A percentile compares a stretch with the other conserved stretches of the same genome.
These are phyloP conservation scores for Aspergillus nidulans DNA, from an alignment of 495 filamentous ascomycete species.

Conservation along the genomic window DNA sequence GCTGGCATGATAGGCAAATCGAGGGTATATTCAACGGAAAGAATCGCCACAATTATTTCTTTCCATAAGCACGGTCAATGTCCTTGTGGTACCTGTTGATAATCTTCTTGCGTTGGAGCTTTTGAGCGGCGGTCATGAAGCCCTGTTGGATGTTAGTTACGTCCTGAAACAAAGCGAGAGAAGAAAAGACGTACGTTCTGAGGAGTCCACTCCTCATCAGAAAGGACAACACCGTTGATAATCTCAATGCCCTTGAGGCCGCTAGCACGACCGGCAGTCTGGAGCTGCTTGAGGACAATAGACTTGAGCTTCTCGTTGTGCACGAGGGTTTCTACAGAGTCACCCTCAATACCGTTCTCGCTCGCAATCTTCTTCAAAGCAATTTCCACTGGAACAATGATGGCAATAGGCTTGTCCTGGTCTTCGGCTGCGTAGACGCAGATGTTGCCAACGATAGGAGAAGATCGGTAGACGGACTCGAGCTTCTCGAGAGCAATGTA, in stretches of 20 bases:
- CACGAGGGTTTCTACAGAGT: conserved; percentile 69
- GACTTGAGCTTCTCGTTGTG: conserved; percentile 77
- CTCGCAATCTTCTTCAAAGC: conserved; percentile 79
- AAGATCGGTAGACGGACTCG: conserved; percentile 87
- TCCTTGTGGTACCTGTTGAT: conserved; percentile 40
- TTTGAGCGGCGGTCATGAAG: conserved; percentile 52
- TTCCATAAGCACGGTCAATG: conserved; percentile 47
- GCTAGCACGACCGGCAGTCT: conserved; percentile 66
- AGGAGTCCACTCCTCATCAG: conserved; percentile 96
- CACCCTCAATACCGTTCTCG: conserved; percentile 65
- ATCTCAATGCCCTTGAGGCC: conserved; percentile 85
- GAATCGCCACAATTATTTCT: conserved; percentile 27
- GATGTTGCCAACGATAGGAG: conserved; percentile 85
- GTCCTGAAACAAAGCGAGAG: not conserved
- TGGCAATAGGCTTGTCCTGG: conserved; percentile 83
- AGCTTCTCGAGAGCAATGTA: conserved; percentile 99
- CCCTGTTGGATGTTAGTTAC: conserved; percentile 34
- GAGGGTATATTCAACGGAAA: not conserved
- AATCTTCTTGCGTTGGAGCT: conserved; percentile 54
- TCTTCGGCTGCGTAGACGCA: conserved; percentile 83
- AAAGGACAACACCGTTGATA: conserved; percentile 84
- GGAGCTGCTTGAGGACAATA: conserved; percentile 78
- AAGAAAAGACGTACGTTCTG: conserved; percentile 69
- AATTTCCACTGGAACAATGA: conserved; percentile 86
- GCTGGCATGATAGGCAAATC: not conserved